Evolutionary conservation across 257 asterid genomes (phyloP), one percentile per base, ranked within the genome.

Genomic region (Plantago elongata): DNA sequence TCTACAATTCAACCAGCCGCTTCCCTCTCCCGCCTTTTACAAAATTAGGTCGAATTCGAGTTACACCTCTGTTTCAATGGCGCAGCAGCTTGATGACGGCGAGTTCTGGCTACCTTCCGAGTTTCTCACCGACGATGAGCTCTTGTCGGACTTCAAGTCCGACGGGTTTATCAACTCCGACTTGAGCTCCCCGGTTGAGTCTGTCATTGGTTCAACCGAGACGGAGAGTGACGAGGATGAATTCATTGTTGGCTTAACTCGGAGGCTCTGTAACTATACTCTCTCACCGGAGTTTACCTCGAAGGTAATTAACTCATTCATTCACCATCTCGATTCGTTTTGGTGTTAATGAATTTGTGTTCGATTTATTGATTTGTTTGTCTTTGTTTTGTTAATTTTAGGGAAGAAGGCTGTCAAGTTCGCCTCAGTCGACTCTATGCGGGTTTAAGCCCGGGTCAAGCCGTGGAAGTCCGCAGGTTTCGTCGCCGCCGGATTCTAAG

Each of bases 201-300:
- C 90, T 0, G 73, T 78, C 0, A 30, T 69, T 44, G 81, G 94
- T 22, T 80, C 92, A 0, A 74, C 77, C 0, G 95, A 79, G 62
- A 77, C 89, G 0, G 97, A 83, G 65, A 80, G 91, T 60, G 97
- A 85, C 37, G 95, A 88, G 13, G 96, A 88, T 14, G 95, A 84
- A 6, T 80, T 54, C 16, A n/a, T 81, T 38, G 44, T 80, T 45
- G 88, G 76, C 61, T 66, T 87, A 42, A 67, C 89, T 12, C 75
- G 75, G 9, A 72, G 72, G 58, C 37, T 81, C 14, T 73, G 73
- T 43, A 54, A 48, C 47, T 60, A 85, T 10, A 73, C 90, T 46
- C 43, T 87, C 37, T 11, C 64, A 4, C 4, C 50, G 2, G 79
- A 74, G 43, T 14, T 77, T 13, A 64, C 68, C 15, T 38, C 71